These are phyloP conservation scores for Ceratocystiopsis sp. DNA, from an alignment of 2,329 filamentous ascomycete species.

Conservation along the genomic window DNA sequence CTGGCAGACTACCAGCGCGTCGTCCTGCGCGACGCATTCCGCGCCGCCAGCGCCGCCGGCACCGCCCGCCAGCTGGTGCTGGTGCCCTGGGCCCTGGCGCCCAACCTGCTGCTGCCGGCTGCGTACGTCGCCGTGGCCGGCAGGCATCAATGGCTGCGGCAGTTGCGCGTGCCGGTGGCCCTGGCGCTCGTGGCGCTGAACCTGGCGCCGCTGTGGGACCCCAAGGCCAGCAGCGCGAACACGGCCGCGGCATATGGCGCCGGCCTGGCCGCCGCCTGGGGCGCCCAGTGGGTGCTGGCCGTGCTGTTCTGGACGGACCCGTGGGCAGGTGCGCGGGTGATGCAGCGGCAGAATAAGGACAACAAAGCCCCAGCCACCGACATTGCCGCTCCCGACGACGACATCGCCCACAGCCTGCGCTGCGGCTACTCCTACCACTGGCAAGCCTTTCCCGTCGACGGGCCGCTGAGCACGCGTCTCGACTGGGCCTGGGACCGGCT, in stretches of 20 bases:
- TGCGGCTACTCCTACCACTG: constrained; percentile 35
- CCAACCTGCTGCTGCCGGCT: constrained; percentile 29
- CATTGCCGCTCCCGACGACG: constrained; percentile 12
- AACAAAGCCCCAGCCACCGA: neutral
- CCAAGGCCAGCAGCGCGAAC: constrained; percentile 21
- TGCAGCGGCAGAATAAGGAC: constrained; percentile 8
- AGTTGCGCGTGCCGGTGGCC: constrained; percentile 29
- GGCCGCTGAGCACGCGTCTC: constrained; percentile 29
- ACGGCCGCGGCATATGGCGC: constrained; percentile 31
- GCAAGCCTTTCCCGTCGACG: constrained; percentile 38
- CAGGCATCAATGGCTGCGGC: constrained; percentile 23
- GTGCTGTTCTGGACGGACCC: constrained; percentile 36
- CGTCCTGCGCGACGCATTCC: constrained; percentile 5
- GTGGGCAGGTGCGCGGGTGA: constrained; percentile 34
- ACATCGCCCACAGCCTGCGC: constrained; percentile 12
- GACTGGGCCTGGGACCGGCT: constrained; percentile 25
- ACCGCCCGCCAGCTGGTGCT: constrained; percentile 26
- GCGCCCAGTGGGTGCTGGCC: constrained; percentile 29
- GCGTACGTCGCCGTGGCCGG: constrained; percentile 34
- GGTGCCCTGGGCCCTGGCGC: constrained; percentile 32
- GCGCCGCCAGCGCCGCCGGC: constrained; percentile 4
- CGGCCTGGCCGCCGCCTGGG: constrained; percentile 34
- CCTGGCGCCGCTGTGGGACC: constrained; percentile 15
- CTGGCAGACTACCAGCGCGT: constrained; percentile 8
- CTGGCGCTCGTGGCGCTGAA: constrained; percentile 17